A percentile compares a stretch with the other conserved stretches of the same genome.
These are phyloP conservation scores for Lodderomyces orthopsilosis DNA, from an alignment of 1,139 yeast genomes.

Conservation along the genomic window DNA sequence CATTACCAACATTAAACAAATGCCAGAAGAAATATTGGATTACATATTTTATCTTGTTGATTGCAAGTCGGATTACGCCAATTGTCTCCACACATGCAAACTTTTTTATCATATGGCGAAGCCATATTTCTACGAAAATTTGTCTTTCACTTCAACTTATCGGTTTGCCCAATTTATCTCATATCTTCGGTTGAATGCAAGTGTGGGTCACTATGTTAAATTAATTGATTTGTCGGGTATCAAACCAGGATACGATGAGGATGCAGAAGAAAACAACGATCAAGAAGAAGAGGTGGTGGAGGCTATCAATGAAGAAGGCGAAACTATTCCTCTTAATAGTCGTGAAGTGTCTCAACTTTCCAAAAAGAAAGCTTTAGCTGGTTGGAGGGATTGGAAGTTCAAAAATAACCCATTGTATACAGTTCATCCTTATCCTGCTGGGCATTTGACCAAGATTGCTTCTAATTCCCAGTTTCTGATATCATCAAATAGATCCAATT, in stretches of 20 bases:
- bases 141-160: slow-evolving; percentile 63
- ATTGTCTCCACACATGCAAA: slow-evolving; percentile 50
- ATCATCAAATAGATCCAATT: slow-evolving; percentile 19
- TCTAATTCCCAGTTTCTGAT: slow-evolving; percentile 21
- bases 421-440: slow-evolving; percentile 21
- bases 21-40: slow-evolving; percentile 38
- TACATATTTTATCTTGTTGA: slow-evolving; percentile 32
- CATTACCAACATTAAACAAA: slow-evolving; percentile 15
- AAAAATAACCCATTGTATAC: slow-evolving; percentile 66
- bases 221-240: slow-evolving; percentile 55
- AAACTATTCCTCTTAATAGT: slow-evolving; percentile 1
- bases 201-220: slow-evolving; percentile 55
- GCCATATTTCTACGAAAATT: slow-evolving; percentile 51
- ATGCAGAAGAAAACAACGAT: slow-evolving; percentile 22
- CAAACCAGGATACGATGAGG: slow-evolving; percentile 47
- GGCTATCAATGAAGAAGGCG: neutral
- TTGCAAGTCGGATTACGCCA: slow-evolving; percentile 23
- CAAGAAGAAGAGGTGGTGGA: slow-evolving; percentile 2
- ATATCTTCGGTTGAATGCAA: slow-evolving; percentile 51
- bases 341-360: slow-evolving; percentile 13
- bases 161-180: slow-evolving; percentile 77
- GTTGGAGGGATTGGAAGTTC: slow-evolving; percentile 90
- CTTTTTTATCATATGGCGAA: slow-evolving; percentile 52
- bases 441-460: slow-evolving; percentile 22
- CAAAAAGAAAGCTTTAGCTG: slow-evolving; percentile 44